These are phyloP conservation scores for Pseudogymnoascus sp. DNA, from an alignment of 2,329 filamentous ascomycete species.

Conservation along the genomic window DNA sequence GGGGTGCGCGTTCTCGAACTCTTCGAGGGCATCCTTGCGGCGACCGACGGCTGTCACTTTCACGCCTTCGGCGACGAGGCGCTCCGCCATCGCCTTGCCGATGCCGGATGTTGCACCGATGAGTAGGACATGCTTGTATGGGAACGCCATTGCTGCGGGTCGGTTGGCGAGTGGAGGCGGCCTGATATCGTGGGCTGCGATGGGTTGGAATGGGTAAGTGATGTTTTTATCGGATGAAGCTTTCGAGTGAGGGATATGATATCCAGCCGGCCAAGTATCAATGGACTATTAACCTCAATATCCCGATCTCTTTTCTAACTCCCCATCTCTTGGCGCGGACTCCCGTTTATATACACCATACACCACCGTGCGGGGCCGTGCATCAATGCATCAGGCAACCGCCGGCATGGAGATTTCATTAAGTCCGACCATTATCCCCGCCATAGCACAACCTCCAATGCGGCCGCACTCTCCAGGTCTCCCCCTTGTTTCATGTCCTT, in stretches of 20 bases:
- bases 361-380: neutral
- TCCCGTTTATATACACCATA: neutral
- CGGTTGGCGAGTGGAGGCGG: too few relatives aligned
- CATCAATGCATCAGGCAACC: neutral
- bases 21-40: constrained; percentile 43
- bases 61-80: constrained; percentile 40
- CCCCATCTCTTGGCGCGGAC: neutral
- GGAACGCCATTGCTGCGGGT: constrained; percentile 39
- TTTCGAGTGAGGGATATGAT: neutral
- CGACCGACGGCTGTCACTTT: constrained; percentile 48
- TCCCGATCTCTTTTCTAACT: too few relatives aligned
- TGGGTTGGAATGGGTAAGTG: neutral
- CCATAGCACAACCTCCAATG: neutral
- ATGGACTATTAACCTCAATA: neutral
- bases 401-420: neutral
- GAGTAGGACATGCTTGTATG: constrained; percentile 48
- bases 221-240: neutral
- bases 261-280: neutral
- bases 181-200: neutral
- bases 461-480: neutral
- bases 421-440: neutral
- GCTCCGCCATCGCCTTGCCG: constrained; percentile 38
- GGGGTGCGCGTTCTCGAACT: constrained; percentile 36
- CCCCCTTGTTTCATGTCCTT: too few relatives aligned
- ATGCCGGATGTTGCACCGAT: constrained; percentile 50